phyloP scores from a whole-genome alignment of 306 rosid species.

The Psophocarpus tetragonolobus region DNA sequence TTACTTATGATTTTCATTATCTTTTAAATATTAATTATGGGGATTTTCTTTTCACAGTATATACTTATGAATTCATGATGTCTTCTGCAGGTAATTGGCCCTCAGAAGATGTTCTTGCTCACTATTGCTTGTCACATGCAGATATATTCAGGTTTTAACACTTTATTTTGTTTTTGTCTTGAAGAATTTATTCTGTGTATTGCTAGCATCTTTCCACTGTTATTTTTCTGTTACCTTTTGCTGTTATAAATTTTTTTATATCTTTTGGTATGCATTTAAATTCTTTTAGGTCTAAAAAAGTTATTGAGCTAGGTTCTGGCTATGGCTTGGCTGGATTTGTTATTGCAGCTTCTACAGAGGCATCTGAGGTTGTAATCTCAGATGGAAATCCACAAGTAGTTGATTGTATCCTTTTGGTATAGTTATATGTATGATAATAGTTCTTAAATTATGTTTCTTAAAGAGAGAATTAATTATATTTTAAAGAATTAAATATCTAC shows the following conservation, averaged over 20 bases:
- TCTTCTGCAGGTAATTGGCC: constrained; percentile 91
- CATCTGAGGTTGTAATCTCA: constrained; percentile 82
- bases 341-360: constrained; percentile 76
- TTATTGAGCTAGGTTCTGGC: constrained; percentile 94
- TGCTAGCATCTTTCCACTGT: constrained; percentile 26
- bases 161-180: constrained; percentile 6
- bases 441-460: background rate
- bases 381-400: constrained; percentile 97
- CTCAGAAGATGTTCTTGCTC: constrained; percentile 93
- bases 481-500: background rate
- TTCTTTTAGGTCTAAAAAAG: constrained; percentile 70
- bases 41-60: background rate
- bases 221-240: constrained; percentile 21
- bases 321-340: constrained; percentile 94
- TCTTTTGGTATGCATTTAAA: background rate
- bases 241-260: constrained; percentile 5
- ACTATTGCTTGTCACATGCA: constrained; percentile 65
- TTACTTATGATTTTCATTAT: background rate
- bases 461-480: background rate
- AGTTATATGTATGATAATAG: background rate
- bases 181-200: constrained; percentile 6
- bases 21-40: constrained; percentile 1
- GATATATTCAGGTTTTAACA: constrained; percentile 67
- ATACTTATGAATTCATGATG: constrained; percentile 7
- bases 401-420: constrained; percentile 75